Base-by-base conservation (phyloP, 2,329 filamentous ascomycete genomes). In the Ophiostoma perfectum region DNA sequence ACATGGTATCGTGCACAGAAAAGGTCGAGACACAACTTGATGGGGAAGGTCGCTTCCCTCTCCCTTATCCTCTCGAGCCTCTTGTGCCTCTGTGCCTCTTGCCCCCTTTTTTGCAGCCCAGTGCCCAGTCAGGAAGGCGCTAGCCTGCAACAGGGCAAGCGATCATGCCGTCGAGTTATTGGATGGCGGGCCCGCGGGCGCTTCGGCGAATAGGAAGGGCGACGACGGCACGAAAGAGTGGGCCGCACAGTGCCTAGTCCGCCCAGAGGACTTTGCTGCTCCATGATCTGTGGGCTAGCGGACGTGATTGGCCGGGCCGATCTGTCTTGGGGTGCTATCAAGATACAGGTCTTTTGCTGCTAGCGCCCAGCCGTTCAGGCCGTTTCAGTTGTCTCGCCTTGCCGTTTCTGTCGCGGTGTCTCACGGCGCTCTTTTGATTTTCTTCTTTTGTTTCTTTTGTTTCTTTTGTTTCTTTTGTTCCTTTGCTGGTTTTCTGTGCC, bases 151-250 rank as follows among this genome's bases (percentile, higher is more conserved):
- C 27, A 8, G 11, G 64, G 67, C 27, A 63, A 62, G 52, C 63
- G 63, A 64, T 39, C 27, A 36, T 66, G 67, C 64, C 64, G 64
- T 66, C 67, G 67, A 66, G 42, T 49, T 68, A 68, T 68, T 68
- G 44, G 67, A 42, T 36, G 16, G 63, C 45, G 41, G 64, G 60
- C 27, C 27, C 27, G 27, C 39, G 47, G 38, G 27, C 49, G 36
- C 49, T 47, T 16, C 55, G 64, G 36, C 52, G 63, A 60, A 60
- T 60, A 60, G 11, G 4, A 2, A 27, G 4, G 18, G 27, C n/a
- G 9, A 5, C n/a, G 2, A 39, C 12, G n/a, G 5, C 36, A 14
- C 36, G 39, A 39, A 63, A 63, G 27, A 60, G 64, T 52, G 67
- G 64, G 42, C 5, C 27, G 1, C 55, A 60, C 55, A 60, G 55